Evolutionary conservation across 1,284 basidiomycete species (phyloP), one percentile per base, ranked within the genome.

Genomic region (Trametes sp.): DNA sequence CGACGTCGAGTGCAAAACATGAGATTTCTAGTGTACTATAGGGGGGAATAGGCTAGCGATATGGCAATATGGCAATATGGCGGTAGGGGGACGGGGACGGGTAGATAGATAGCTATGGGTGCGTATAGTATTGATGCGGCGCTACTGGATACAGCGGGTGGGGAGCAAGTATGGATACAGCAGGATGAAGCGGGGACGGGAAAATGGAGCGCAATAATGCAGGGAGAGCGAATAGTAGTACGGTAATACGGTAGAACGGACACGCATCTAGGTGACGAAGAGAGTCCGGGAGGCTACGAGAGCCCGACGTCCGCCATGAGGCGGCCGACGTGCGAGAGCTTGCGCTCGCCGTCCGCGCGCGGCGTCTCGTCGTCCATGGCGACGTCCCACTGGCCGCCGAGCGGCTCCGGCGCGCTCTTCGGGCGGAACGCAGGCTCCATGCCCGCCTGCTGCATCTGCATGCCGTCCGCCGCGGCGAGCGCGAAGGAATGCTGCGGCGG

Each of bases 281-380:
- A 41, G 38, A 14, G 38, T 7, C 16, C 16, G 6, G 3, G 38
- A 4, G 24, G 7, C 9, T 38, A 51, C 16, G 50, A 36, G 42
- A 45, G 42, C 31, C 19, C 50, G n/a, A 24, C 35, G 35, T 41
- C 35, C n/a, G 52, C 59, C 13, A 60, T 16, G 9, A 60, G 52
- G 28, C 24, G 45, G 6, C 59, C 59, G 45, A 48, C 52, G 52
- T 50, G 35, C 35, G 59, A 60, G n/a, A 60, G 29, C 45, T 60
- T 60, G 45, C 59, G 31, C 35, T 54, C 59, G 24, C 9, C 46
- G 29, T 44, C 46, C 45, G 59, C 59, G 4, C 59, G 59, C 13
- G 59, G 59, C 45, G 59, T 60, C 59, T 60, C 59, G 59, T 60
- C 59, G 45, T 60, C 56, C 58, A 59, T 59, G 8, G 26, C 13